Evolutionary conservation across 345 rosid genomes (phyloP), one percentile per base, ranked within the genome.

Genomic region (Abelmoschus esculentus): DNA sequence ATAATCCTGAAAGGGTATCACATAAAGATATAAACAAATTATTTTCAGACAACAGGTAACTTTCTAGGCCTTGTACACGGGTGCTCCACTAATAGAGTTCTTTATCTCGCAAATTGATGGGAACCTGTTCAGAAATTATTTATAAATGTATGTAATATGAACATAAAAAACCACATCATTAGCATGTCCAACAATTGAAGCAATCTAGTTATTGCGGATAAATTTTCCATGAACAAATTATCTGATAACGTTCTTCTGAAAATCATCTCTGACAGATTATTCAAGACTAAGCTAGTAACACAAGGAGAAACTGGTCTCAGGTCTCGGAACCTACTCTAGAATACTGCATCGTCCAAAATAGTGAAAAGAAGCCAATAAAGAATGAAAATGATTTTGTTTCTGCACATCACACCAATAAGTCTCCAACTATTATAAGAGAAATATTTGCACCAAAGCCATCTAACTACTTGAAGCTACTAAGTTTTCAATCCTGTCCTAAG

Each of bases 1-100:
- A 77, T 86, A 87, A 81, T 93, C 97, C 97, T 91, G 83, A 50
- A 67, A 82, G 8, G n/a, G 12, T 34, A 72, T 73, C 36, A 7
- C 49, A 69, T 34, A 55, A 53, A 55, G 59, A 38, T 82, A 65
- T 70, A 47, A 42, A 42, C 54, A 58, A 22, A 55, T 32, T 67
- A 69, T 71, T 38, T 49, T 32, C 8, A 28, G 59, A 29, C 13
- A 14, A n/a, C 40, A 17, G 22, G 59, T 40, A 49, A 40, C 29
- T 22, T 71, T 19, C 61, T 55, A 49, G 44, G 64, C 44, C 10
- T 28, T 18, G 44, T 40, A 40, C 7, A 4, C 0, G 6, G 28
- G 28, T 17, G 28, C 49, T 61, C 47, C 22, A 7, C 7, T 61
- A 34, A 61, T 14, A 61, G 44, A 38, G 29, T 7, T 38, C 54